Percentiles rank a stretch among this genome's conserved stretches.
These are phyloP conservation scores for Plasmodium yoelii DNA, from an alignment of 169 alveolate genomes.

Conservation along the genomic window DNA sequence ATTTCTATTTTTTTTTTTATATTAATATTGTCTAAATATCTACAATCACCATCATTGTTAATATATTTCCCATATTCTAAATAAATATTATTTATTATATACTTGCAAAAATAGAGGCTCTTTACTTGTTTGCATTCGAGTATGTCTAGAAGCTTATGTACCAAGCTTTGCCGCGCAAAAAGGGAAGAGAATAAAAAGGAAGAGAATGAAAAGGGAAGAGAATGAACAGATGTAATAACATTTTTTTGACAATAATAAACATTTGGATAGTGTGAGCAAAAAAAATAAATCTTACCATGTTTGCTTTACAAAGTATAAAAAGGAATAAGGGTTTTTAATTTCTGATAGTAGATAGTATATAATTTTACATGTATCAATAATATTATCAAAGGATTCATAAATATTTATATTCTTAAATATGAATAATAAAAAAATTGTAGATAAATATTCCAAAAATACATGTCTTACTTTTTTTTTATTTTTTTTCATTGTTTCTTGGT, in stretches of 20 bases:
- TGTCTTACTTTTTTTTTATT: slow-evolving; percentile 35
- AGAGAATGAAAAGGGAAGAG: neutral
- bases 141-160: slow-evolving; percentile 32
- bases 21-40: slow-evolving; percentile 56
- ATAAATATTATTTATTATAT: slow-evolving; percentile 21
- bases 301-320: slow-evolving; percentile 34
- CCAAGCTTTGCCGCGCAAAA: slow-evolving; percentile 1
- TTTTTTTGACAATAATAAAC: neutral
- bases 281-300: slow-evolving; percentile 4
- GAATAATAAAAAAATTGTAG: slow-evolving; percentile 31
- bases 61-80: slow-evolving; percentile 50
- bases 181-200: neutral
- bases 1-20: slow-evolving; percentile 23
- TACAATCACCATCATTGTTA: slow-evolving; percentile 63
- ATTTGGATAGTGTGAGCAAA: neutral
- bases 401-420: slow-evolving; percentile 40
- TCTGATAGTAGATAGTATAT: slow-evolving; percentile 17
- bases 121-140: slow-evolving; percentile 49
- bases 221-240: neutral
- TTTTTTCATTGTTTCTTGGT: slow-evolving; percentile 21
- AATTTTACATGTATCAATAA: slow-evolving; percentile 31
- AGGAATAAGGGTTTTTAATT: slow-evolving; percentile 43
- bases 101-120: slow-evolving; percentile 59
- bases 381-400: slow-evolving; percentile 26
- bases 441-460: slow-evolving; percentile 25